Evolutionary conservation across 495 filamentous ascomycete species (phyloP), one percentile per base, ranked within the genome.

Genomic region (Penicillium ochrochloron): DNA sequence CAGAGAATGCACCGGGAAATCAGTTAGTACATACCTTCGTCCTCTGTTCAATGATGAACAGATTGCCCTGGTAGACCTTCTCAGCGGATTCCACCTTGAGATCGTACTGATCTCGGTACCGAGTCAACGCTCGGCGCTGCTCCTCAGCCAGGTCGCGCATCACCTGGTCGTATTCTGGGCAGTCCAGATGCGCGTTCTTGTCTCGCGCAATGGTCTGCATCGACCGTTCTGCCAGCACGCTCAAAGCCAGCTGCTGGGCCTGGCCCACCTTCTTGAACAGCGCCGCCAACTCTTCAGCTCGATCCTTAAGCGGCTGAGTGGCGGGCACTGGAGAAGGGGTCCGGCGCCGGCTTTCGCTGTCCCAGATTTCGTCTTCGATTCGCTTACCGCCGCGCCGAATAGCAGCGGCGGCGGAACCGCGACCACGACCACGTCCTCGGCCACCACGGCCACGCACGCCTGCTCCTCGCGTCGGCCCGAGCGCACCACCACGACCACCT

Each of bases 261-360:
- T 74, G 70, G 42, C 77, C 80, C 27, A 83, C 69, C 37, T 74
- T 75, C 66, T 78, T 82, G 62, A 83, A 83, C 1, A 76, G 63
- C 15, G 70, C 67, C 35, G 78, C 75, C 35, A 86, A 37, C 60
- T 80, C 75, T 5, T 75, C 77, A 62, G 81, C 79, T 6, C 80
- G 78, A 29, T 73, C 65, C 33, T 77, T 77, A 11, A 83, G 71
- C 23, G 69, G 76, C 53, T 78, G 73, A 4, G 76, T 75, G 11
- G 62, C 61, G 9, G 74, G 71, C 60, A 66, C 75, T 6, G 78
- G 80, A 8, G 74, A 76, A 3, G 76, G 78, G 10, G 78, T 75
- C 21, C 73, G 80, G 21, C 73, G 68, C 31, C 76, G 61, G 39
- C 59, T 65, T 10, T 70, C 71, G 25, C 46, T 60, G n/a, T 74